Conservation (phyloP, 805 yeast species). For the Ogataea siamensis region DNA sequence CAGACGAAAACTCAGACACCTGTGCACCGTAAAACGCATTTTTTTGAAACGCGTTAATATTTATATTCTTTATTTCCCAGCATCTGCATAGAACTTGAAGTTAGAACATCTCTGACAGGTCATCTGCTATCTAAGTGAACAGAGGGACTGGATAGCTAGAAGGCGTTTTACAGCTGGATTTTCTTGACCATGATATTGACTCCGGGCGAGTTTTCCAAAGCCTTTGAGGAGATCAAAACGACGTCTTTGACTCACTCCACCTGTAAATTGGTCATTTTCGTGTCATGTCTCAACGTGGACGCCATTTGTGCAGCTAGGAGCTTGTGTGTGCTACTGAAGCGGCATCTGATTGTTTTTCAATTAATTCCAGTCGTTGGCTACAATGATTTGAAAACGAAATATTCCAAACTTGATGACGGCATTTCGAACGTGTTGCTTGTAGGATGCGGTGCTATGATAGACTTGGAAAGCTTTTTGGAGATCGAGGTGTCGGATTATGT, state of each 20-base stretch:
- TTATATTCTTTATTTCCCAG: background rate
- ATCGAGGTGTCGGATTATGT: slow-evolving; percentile 55
- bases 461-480: slow-evolving; percentile 71
- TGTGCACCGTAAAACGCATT: slow-evolving; percentile 11
- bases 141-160: background rate
- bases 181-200: slow-evolving; percentile 61
- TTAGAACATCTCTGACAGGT: no score
- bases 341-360: slow-evolving; percentile 83
- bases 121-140: background rate
- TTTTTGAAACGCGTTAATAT: slow-evolving; percentile 10
- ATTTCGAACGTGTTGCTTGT: slow-evolving; percentile 72
- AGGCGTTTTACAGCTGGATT: background rate
- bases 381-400: slow-evolving; percentile 67
- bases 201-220: slow-evolving; percentile 63
- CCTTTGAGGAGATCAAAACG: slow-evolving; percentile 64
- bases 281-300: slow-evolving; percentile 87
- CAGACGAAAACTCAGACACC: background rate
- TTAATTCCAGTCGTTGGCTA: slow-evolving; percentile 92
- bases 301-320: slow-evolving; percentile 87
- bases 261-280: slow-evolving; percentile 82
- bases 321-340: slow-evolving; percentile 65
- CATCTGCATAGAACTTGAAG: no score
- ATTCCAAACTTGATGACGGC: slow-evolving; percentile 63
- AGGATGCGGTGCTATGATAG: slow-evolving; percentile 94
- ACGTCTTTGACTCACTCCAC: slow-evolving; percentile 90